A percentile compares a stretch with the other conserved stretches of the same genome.
These are phyloP conservation scores for Bretziella fagacearum DNA, from an alignment of 2,329 filamentous ascomycete species.

Conservation along the genomic window DNA sequence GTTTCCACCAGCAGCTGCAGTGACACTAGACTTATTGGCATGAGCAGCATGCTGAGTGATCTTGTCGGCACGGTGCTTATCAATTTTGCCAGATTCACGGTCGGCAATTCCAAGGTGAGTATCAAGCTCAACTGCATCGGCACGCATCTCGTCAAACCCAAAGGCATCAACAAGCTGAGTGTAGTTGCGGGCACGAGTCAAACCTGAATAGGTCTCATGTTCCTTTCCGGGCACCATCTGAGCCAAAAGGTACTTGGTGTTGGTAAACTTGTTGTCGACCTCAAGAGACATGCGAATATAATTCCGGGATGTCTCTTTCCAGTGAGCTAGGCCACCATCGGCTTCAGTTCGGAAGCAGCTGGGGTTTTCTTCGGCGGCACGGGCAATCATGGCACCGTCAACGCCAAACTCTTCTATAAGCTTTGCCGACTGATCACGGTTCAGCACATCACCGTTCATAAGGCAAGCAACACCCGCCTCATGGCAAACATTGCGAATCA, in stretches of 20 bases:
- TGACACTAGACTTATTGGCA: conserved; percentile 19
- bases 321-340: conserved; percentile 54
- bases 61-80: conserved; percentile 12
- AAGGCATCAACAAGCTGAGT: conserved; percentile 48
- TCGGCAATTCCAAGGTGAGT: conserved; percentile 30
- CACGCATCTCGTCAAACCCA: conserved; percentile 44
- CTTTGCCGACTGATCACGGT: conserved; percentile 50
- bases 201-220: conserved; percentile 35
- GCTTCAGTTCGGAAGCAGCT: conserved; percentile 61
- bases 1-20: conserved; percentile 33
- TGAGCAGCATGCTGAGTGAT: conserved; percentile 21
- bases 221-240: conserved; percentile 76
- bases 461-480: conserved; percentile 79
- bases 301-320: conserved; percentile 59
- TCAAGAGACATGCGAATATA: conserved; percentile 60
- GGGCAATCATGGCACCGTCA: conserved; percentile 95
- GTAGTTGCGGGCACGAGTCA: conserved; percentile 56
- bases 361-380: conserved; percentile 76
- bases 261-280: conserved; percentile 72
- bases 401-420: conserved; percentile 67
- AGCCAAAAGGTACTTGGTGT: conserved; percentile 79
- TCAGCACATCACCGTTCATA: conserved; percentile 85
- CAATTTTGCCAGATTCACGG: conserved; percentile 12
- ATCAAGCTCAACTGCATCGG: conserved; percentile 50
- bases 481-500: conserved; percentile 66